Evolutionary conservation across 2,329 filamentous ascomycete genomes (phyloP).

Genomic region (Paramyrothecium sp.): DNA sequence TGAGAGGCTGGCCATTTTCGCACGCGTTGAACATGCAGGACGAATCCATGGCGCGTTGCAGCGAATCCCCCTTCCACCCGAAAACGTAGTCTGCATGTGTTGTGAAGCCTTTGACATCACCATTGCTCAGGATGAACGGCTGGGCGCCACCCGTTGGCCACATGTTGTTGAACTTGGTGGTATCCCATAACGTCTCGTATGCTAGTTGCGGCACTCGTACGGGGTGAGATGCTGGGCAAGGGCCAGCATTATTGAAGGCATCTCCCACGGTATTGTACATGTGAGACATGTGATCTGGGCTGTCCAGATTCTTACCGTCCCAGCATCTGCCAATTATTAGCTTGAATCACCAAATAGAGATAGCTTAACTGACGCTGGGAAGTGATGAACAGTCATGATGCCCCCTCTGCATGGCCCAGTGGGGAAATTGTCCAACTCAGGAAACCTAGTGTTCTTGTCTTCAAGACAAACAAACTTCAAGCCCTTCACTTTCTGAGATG

Average conservation of each 20-base stretch:
- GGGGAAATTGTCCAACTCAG: neutral
- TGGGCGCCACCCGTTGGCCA: slow-evolving; percentile 23
- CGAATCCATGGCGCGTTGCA: slow-evolving; percentile 24
- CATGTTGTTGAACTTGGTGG: slow-evolving; percentile 31
- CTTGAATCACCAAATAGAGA: neutral
- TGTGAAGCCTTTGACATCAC: slow-evolving; percentile 30
- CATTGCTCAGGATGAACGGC: slow-evolving; percentile 26
- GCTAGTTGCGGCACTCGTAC: slow-evolving; percentile 38
- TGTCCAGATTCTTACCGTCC: neutral
- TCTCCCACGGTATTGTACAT: slow-evolving; percentile 1
- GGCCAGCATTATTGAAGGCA: slow-evolving; percentile 1
- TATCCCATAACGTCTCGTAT: slow-evolving; percentile 41
- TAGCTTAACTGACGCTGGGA: neutral
- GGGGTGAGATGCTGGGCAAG: slow-evolving; percentile 29
- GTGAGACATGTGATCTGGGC: slow-evolving; percentile 2
- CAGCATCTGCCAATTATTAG: neutral
- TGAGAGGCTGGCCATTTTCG: neutral
- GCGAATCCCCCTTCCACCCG: slow-evolving; percentile 31
- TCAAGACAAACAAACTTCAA: neutral
- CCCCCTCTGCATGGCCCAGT: neutral
- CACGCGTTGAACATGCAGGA: slow-evolving; percentile 1
- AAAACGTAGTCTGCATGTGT: slow-evolving; percentile 39
- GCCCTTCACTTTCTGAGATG: neutral
- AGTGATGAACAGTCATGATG: slow-evolving; percentile 1
- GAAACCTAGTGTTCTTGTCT: neutral